These are phyloP conservation scores for Pseudogymnoascus sp. DNA, from an alignment of 2,329 filamentous ascomycete genomes.

Conservation along the genomic window DNA sequence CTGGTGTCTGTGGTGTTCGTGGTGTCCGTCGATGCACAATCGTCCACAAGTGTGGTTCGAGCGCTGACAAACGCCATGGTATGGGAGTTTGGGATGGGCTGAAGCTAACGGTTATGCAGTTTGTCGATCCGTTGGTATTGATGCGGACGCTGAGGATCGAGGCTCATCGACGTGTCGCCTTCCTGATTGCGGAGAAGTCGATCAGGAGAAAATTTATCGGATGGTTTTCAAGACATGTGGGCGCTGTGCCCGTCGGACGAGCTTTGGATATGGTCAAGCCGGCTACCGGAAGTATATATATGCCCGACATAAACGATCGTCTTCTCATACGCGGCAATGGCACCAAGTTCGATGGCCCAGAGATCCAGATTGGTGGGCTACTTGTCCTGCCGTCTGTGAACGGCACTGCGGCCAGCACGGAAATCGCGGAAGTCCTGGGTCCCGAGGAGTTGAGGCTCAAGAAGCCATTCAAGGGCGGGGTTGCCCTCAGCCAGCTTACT, in stretches of 20 bases:
- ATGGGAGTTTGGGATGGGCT: neutral
- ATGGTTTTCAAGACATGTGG: conserved; percentile 72
- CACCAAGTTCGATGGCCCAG: conserved; percentile 67
- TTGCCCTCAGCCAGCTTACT: conserved; percentile 72
- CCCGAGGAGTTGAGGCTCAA: conserved; percentile 78
- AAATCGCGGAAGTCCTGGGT: conserved; percentile 73
- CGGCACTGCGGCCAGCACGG: conserved; percentile 66
- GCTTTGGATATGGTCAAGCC: conserved; percentile 83
- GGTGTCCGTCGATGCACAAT: no score
- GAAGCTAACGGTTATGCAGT: conserved; percentile 42
- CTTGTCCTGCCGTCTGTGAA: conserved; percentile 80
- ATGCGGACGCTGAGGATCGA: conserved; percentile 85
- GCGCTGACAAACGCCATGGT: neutral
- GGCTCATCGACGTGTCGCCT: conserved; percentile 78
- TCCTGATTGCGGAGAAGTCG: conserved; percentile 91
- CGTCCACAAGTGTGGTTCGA: no score
- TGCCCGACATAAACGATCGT: conserved; percentile 79
- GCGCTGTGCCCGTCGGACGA: conserved; percentile 85
- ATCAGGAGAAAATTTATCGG: conserved; percentile 87
- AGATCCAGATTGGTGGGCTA: conserved; percentile 70
- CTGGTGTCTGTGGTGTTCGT: neutral
- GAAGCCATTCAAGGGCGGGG: conserved; percentile 71
- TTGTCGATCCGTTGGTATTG: conserved; percentile 88
- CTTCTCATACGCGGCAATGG: conserved; percentile 70
- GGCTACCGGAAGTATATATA: conserved; percentile 70